These are phyloP conservation scores for Leccinum griseonigrum DNA, from an alignment of 1,284 basidiomycete genomes.

Conservation along the genomic window DNA sequence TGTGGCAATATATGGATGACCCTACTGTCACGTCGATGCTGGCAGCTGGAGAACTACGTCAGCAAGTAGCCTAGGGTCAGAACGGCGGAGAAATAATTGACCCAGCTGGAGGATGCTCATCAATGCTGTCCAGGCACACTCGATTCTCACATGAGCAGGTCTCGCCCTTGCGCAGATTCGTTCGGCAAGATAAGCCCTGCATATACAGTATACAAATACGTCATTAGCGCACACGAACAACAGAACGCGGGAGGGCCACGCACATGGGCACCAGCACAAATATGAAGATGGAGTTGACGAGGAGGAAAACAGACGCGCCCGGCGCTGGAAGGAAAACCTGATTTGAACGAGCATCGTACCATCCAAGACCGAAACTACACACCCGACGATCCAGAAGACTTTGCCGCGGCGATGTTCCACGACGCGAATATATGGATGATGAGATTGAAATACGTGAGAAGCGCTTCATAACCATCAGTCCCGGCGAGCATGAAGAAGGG, in stretches of 20 bases:
- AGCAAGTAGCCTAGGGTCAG: not conserved
- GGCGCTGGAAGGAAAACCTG: conserved; percentile 35
- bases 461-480: conserved; percentile 36
- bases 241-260: conserved; percentile 24
- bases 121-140: conserved; percentile 52
- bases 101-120: conserved; percentile 47
- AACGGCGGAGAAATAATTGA: not conserved
- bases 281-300: conserved; percentile 47
- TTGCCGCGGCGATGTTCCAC: conserved; percentile 51
- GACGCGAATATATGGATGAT: conserved; percentile 53
- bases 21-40: conserved; percentile 47
- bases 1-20: conserved; percentile 37
- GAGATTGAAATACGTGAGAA: conserved; percentile 51
- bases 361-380: conserved; percentile 7
- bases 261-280: conserved; percentile 48
- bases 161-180: conserved; percentile 35
- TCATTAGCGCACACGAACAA: not conserved
- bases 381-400: conserved; percentile 39
- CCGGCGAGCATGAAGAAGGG: not conserved
- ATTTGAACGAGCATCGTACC: not conserved
- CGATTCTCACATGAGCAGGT: conserved; percentile 44
- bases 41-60: conserved; percentile 35
- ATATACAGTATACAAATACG: too few species aligned
- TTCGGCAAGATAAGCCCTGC: conserved; percentile 37
- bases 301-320: conserved; percentile 48